These are phyloP conservation scores for Melastoma candidum DNA, from an alignment of 441 rosid species.

Conservation along the genomic window DNA sequence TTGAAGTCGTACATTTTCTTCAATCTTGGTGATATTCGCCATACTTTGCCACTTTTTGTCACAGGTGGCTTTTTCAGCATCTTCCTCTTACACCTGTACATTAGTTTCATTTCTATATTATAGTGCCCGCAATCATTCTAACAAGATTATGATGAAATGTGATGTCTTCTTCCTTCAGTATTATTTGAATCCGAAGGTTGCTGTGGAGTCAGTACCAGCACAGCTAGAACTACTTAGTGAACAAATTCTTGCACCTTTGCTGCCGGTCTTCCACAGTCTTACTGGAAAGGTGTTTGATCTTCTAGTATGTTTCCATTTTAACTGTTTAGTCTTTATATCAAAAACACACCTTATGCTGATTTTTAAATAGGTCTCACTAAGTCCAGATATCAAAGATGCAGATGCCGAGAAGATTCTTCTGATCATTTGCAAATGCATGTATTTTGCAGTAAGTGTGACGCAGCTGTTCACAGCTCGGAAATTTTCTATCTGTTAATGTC, in stretches of 20 bases:
- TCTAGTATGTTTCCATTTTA: slow-evolving; percentile 4
- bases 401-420: slow-evolving; percentile 57
- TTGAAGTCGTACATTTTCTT: neutral
- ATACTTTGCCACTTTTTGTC: no score
- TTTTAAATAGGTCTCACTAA: slow-evolving; percentile 44
- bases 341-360: slow-evolving; percentile 15
- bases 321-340: slow-evolving; percentile 2
- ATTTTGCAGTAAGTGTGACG: slow-evolving; percentile 54
- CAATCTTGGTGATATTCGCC: no score
- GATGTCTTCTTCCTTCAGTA: slow-evolving; percentile 33
- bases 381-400: slow-evolving; percentile 22
- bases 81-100: no score
- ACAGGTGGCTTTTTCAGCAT: no score
- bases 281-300: slow-evolving; percentile 46
- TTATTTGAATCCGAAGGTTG: slow-evolving; percentile 74
- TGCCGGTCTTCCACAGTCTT: slow-evolving; percentile 42
- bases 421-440: slow-evolving; percentile 61
- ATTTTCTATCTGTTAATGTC: neutral
- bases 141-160: neutral
- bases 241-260: slow-evolving; percentile 59
- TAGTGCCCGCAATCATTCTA: slow-evolving; percentile 3
- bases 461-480: neutral
- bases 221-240: slow-evolving; percentile 59
- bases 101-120: neutral
- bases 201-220: slow-evolving; percentile 69